Evolutionary conservation across 345 rosid species (phyloP).

Genomic region (Physaria fendleri): DNA sequence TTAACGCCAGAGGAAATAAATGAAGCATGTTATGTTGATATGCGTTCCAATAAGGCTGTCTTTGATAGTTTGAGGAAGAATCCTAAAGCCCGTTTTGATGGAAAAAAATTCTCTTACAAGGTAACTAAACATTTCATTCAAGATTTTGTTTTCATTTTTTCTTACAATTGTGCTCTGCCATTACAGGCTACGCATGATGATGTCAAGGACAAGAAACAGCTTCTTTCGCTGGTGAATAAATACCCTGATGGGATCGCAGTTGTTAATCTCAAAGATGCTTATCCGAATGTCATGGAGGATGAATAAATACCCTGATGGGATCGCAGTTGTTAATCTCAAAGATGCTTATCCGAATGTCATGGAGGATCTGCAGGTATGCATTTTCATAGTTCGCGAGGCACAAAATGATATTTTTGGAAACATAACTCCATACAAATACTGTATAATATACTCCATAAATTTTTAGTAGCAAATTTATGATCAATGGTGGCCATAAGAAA

Average conservation of each 20-base stretch:
- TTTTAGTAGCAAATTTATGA: background rate
- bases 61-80: conserved; percentile 77
- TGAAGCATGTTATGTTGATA: conserved; percentile 59
- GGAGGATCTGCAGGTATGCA: conserved; percentile 74
- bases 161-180: background rate
- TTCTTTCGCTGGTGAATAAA: conserved; percentile 51
- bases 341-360: conserved; percentile 77
- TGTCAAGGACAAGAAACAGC: conserved; percentile 56
- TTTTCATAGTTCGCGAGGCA: background rate
- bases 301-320: conserved; percentile 58
- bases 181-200: conserved; percentile 67
- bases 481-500: background rate
- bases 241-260: conserved; percentile 67
- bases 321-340: conserved; percentile 66
- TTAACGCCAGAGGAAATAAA: conserved; percentile 76
- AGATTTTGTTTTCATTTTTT: background rate
- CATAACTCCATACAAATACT: background rate
- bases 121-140: conserved; percentile 30
- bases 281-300: conserved; percentile 72
- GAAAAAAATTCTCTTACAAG: conserved; percentile 83
- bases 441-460: background rate
- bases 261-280: conserved; percentile 78
- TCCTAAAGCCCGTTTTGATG: conserved; percentile 67
- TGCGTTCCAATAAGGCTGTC: conserved; percentile 64
- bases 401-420: background rate